These are phyloP conservation scores for Candida gigantensis DNA, from an alignment of 1,139 yeast species.

Conservation along the genomic window DNA sequence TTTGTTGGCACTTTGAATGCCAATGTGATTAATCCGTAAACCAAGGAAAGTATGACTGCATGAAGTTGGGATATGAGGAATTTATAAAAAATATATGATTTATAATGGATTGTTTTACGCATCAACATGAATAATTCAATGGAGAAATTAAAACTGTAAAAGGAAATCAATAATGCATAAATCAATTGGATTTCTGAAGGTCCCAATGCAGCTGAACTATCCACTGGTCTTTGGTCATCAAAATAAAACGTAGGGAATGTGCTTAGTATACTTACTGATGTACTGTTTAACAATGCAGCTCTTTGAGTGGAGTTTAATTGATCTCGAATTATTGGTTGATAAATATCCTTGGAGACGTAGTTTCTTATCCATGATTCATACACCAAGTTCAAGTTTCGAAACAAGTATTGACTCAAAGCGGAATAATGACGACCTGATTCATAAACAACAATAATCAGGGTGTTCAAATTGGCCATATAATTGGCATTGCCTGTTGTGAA, in stretches of 20 bases:
- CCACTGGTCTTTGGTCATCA: conserved; percentile 25
- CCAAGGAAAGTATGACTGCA: conserved; percentile 53
- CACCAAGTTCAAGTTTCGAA: conserved; percentile 37
- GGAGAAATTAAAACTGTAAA: conserved; percentile 34
- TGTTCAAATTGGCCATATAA: conserved; percentile 15
- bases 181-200: conserved; percentile 38
- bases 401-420: conserved; percentile 40
- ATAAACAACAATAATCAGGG: conserved; percentile 38
- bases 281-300: conserved; percentile 18
- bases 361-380: conserved; percentile 24
- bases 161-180: conserved; percentile 34
- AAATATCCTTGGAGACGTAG: conserved; percentile 23
- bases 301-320: conserved; percentile 16
- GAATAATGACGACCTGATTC: conserved; percentile 58
- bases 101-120: conserved; percentile 36
- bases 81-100: conserved; percentile 52
- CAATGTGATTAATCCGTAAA: conserved; percentile 58
- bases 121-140: conserved; percentile 23
- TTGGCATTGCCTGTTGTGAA: conserved; percentile 25
- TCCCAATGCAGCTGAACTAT: conserved; percentile 27
- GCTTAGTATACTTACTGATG: conserved; percentile 21
- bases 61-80: conserved; percentile 46
- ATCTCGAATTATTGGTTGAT: conserved; percentile 20
- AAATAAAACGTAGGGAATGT: conserved; percentile 23
- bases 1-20: conserved; percentile 60